phyloP scores from a whole-genome alignment of 2,329 filamentous ascomycete species.

The Arthroderma sp. region DNA sequence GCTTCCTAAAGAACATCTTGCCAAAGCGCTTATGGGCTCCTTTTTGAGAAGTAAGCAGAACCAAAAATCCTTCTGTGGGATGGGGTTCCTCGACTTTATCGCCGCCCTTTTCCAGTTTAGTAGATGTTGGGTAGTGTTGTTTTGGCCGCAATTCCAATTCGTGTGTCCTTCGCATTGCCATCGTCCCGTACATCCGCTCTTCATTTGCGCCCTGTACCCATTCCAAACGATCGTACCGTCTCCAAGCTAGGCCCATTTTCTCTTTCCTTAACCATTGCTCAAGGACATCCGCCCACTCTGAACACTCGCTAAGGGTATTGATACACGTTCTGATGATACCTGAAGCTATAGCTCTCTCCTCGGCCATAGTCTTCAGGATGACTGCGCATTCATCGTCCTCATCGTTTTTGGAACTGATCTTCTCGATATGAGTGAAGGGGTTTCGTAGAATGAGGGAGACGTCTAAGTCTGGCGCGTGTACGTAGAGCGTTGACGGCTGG shows the following conservation, averaged over 20 bases:
- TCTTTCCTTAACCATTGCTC: slow-evolving; percentile 45
- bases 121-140: slow-evolving; percentile 47
- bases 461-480: slow-evolving; percentile 50
- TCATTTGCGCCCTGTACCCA: slow-evolving; percentile 55
- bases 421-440: slow-evolving; percentile 43
- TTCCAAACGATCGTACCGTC: slow-evolving; percentile 54
- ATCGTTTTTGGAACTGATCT: slow-evolving; percentile 29
- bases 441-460: slow-evolving; percentile 46
- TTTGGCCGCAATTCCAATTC: slow-evolving; percentile 54
- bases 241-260: slow-evolving; percentile 54
- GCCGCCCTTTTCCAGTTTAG: slow-evolving; percentile 26
- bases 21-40: slow-evolving; percentile 46
- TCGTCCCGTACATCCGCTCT: slow-evolving; percentile 54
- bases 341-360: slow-evolving; percentile 43
- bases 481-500: slow-evolving; percentile 42
- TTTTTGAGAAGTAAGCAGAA: slow-evolving; percentile 50
- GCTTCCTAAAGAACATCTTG: slow-evolving; percentile 49
- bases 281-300: slow-evolving; percentile 48
- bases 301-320: slow-evolving; percentile 42
- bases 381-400: slow-evolving; percentile 27
- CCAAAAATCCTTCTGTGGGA: slow-evolving; percentile 53
- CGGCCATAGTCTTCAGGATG: slow-evolving; percentile 18
- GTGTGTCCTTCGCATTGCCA: slow-evolving; percentile 53
- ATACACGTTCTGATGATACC: slow-evolving; percentile 46
- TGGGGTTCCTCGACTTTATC: slow-evolving; percentile 42